Evolutionary conservation across 2,329 filamentous ascomycete species (phyloP).

Genomic region (Aspergillus latus): DNA sequence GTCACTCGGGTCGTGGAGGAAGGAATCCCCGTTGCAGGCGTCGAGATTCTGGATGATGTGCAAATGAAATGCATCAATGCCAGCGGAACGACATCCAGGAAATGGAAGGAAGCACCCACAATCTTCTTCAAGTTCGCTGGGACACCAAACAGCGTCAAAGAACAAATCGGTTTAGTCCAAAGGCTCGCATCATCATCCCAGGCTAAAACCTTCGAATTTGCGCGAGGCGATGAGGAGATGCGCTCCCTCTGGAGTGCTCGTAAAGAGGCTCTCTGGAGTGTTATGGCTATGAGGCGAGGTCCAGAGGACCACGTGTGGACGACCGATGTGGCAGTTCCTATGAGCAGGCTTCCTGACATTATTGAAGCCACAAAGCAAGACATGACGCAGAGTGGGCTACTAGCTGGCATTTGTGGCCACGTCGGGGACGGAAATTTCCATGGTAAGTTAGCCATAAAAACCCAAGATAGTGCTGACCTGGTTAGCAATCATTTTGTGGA

Average conservation of each 20-base stretch:
- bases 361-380: slow-evolving; percentile 69
- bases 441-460: slow-evolving; percentile 40
- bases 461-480: background rate
- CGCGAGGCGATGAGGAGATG: slow-evolving; percentile 63
- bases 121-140: slow-evolving; percentile 76
- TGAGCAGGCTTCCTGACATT: slow-evolving; percentile 68
- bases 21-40: slow-evolving; percentile 82
- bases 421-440: slow-evolving; percentile 77
- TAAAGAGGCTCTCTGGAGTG: slow-evolving; percentile 72
- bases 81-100: slow-evolving; percentile 46
- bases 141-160: slow-evolving; percentile 61
- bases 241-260: slow-evolving; percentile 72
- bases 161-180: slow-evolving; percentile 62
- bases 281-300: slow-evolving; percentile 63
- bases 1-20: slow-evolving; percentile 76
- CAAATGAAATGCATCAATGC: slow-evolving; percentile 75
- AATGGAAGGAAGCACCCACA: slow-evolving; percentile 69
- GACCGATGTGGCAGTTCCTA: slow-evolving; percentile 77
- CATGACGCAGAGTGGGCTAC: slow-evolving; percentile 61
- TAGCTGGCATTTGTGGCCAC: slow-evolving; percentile 68
- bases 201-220: slow-evolving; percentile 67
- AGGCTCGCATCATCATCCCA: slow-evolving; percentile 56
- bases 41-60: slow-evolving; percentile 88
- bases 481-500: slow-evolving; percentile 61
- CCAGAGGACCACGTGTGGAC: slow-evolving; percentile 69